Base-by-base conservation (phyloP, 202 grass and related monocot species). In the Saccharum hybrid region DNA sequence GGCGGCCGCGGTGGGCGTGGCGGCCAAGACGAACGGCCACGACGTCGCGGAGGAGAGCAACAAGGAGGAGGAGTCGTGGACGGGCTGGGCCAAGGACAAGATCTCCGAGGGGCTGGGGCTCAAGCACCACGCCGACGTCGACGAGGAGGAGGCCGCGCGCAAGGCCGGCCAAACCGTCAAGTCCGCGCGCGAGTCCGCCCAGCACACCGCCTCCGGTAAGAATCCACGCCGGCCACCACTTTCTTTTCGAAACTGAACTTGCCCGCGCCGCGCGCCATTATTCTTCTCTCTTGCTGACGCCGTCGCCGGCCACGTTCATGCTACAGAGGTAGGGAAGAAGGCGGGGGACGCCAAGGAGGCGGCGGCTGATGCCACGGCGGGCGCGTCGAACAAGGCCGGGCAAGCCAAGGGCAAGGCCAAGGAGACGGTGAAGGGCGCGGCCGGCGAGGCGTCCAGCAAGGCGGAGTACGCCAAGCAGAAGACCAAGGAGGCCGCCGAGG, bases 41-140 rank as follows among this genome's bases (percentile, higher is more conserved):
- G 78, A 18, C n/a, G 74, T 12, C 30, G 31, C 19, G 72, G 39
- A 39, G 39, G 81, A 56, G 10, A 72, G 34, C 66, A 49, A 40
- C n/a, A 68, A 39, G 46, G 71, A 81, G 23, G 84, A 87, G 15
- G 90, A 88, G 80, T 87, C 86, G 10, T 92, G 93, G 93, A 82
- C 88, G 28, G 72, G 2, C 7, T 91, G 93, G 90, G 88, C 88
- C 72, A 96, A 96, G 78, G 93, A 96, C 0, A 91, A 96, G 90
- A 82, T 92, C 88, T 37, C 66, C 81, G 90, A 88, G 65, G 93
- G 93, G 4, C 69, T 96, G 4, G 86, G 88, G 18, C 66, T 96
- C 14, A 91, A 93, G 72, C 68, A 91, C 67, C 73, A 73, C 2
- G 65, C 33, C 36, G 85, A 81, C 72, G 8, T 15, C 22, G 86